Conservation (phyloP, 2,329 filamentous ascomycete species). For the Teratosphaeria pseudoeucalypti region DNA sequence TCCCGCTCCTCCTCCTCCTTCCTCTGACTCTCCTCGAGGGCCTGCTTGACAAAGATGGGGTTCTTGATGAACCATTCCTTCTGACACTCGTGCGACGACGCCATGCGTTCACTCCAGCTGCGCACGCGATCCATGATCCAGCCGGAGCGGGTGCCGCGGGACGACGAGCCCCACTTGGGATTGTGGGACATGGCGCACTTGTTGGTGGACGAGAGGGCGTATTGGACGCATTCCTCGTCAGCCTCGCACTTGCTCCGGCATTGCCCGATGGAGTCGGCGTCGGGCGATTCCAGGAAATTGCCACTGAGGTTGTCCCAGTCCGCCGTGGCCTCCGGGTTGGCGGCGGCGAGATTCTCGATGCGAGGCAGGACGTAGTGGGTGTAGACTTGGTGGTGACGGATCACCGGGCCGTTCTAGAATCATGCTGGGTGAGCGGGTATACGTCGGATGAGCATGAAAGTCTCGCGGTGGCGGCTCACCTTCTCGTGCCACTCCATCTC, state of each 20-base stretch:
- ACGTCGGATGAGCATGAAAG: neutral
- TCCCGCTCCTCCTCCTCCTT: neutral
- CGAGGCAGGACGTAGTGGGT: slow-evolving; percentile 16
- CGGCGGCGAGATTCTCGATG: slow-evolving; percentile 1
- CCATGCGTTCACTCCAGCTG: slow-evolving; percentile 5
- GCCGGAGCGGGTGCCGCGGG: slow-evolving; percentile 11
- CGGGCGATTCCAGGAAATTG: slow-evolving; percentile 9
- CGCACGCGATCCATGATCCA: slow-evolving; percentile 16
- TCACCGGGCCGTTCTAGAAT: slow-evolving; percentile 2
- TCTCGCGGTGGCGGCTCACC: neutral
- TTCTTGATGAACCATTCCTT: neutral
- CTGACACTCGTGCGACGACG: neutral
- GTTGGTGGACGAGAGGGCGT: slow-evolving; percentile 7
- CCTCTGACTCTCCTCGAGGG: neutral
- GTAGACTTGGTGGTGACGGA: slow-evolving; percentile 23
- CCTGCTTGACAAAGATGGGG: neutral
- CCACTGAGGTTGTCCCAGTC: slow-evolving; percentile 21
- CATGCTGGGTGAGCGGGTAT: neutral
- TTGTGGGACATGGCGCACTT: slow-evolving; percentile 14
- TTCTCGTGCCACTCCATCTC: slow-evolving; percentile 19
- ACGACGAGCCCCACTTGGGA: slow-evolving; percentile 10
- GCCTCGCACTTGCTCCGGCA: slow-evolving; percentile 16
- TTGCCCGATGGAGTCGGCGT: slow-evolving; percentile 8
- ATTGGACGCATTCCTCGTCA: slow-evolving; percentile 16
- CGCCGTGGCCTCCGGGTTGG: slow-evolving; percentile 1